Conservation (phyloP, 2,329 filamentous ascomycete genomes). For the Talaromyces amestolkiae region DNA sequence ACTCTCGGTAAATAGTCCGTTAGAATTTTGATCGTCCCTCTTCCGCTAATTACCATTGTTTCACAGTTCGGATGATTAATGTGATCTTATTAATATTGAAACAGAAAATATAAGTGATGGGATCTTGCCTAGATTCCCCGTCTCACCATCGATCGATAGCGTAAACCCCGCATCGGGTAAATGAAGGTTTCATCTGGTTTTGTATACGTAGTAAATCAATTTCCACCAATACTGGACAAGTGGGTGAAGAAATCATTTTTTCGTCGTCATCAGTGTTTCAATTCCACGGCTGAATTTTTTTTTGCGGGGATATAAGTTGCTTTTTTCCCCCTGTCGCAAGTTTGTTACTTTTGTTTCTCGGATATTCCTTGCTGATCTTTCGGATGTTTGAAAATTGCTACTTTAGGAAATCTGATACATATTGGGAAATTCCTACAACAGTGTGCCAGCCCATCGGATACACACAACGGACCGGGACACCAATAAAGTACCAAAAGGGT, state of each 20-base stretch:
- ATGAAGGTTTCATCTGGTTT: not conserved
- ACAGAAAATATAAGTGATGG: not conserved
- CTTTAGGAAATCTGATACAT: slow-evolving; percentile 7
- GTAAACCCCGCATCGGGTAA: slow-evolving; percentile 2
- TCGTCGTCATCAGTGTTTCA: not conserved
- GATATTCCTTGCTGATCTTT: not conserved
- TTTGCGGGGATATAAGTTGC: not conserved
- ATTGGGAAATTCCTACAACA: not conserved
- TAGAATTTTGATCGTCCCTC: not conserved
- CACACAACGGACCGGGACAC: no score
- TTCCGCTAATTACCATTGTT: not conserved
- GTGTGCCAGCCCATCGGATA: not conserved
- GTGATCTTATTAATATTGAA: not conserved
- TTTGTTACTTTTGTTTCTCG: not conserved
- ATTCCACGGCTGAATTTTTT: not conserved
- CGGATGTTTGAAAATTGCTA: not conserved
- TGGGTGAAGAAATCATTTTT: not conserved
- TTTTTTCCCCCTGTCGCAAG: not conserved
- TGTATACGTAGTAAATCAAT: slow-evolving; percentile 5
- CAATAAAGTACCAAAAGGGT: no score
- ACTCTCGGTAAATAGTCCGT: not conserved
- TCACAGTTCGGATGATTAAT: not conserved
- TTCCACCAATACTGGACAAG: slow-evolving; percentile 9
- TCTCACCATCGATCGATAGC: not conserved
- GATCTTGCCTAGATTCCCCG: not conserved